Percentiles rank a stretch among this genome's conserved stretches.
phyloP scores from a whole-genome alignment of 1,139 yeast species.

The Kodamaea sp. region DNA sequence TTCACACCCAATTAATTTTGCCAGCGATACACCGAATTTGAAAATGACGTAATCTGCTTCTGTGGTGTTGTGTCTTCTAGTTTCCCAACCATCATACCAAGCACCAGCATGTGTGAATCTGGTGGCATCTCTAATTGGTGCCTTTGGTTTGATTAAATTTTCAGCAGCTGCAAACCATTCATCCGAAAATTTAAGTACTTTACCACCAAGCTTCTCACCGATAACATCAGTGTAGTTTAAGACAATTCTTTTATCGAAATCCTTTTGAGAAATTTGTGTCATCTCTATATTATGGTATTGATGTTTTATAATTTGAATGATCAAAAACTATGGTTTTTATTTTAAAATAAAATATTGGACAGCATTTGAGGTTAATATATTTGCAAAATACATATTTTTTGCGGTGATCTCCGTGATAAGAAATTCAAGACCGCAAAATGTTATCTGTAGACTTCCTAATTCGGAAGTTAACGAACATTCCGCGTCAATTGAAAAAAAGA shows the following conservation, averaged over 20 bases:
- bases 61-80: slow-evolving; percentile 82
- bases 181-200: slow-evolving; percentile 65
- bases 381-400: neutral
- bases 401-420: slow-evolving; percentile 3
- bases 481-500: neutral
- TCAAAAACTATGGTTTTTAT: neutral
- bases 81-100: slow-evolving; percentile 99
- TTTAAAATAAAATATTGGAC: too few relatives aligned
- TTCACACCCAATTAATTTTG: slow-evolving; percentile 76
- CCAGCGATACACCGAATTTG: slow-evolving; percentile 80
- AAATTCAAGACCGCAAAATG: neutral
- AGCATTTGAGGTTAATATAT: neutral
- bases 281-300: slow-evolving; percentile 1
- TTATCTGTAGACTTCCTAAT: neutral
- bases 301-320: neutral
- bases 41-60: slow-evolving; percentile 85
- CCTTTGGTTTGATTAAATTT: slow-evolving; percentile 74
- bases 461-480: neutral
- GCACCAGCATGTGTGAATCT: slow-evolving; percentile 83
- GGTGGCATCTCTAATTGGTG: slow-evolving; percentile 78
- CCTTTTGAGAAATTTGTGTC: slow-evolving; percentile 20
- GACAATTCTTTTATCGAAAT: slow-evolving; percentile 45
- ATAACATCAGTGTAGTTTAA: slow-evolving; percentile 65
- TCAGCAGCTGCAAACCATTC: slow-evolving; percentile 97
- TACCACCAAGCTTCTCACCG: slow-evolving; percentile 80